Percentiles rank a stretch among this genome's conserved stretches.
Evolutionary conservation across 305 asterid genomes (phyloP).

Genomic region (Lippia alba): DNA sequence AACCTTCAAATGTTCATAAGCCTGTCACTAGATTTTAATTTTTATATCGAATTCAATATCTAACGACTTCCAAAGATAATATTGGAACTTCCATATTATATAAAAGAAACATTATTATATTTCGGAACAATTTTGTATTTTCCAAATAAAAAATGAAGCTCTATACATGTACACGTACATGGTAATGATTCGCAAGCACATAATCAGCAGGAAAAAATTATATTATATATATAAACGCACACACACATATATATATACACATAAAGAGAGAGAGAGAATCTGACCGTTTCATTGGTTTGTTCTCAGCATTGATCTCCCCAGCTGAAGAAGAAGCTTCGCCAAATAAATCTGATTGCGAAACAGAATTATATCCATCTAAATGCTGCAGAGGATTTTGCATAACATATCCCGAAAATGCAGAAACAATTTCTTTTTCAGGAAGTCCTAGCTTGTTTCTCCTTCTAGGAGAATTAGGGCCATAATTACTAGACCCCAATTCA

Average conservation of each 20-base stretch:
- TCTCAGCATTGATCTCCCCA: slow-evolving; percentile 47
- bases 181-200: neutral
- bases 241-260: too few relatives aligned
- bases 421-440: slow-evolving; percentile 63
- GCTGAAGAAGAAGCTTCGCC: slow-evolving; percentile 43
- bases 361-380: slow-evolving; percentile 45
- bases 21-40: neutral
- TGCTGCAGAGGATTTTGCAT: slow-evolving; percentile 56
- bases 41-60: slow-evolving; percentile 6
- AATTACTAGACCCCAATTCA: slow-evolving; percentile 54
- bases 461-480: slow-evolving; percentile 92
- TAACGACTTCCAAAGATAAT: neutral
- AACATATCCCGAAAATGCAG: slow-evolving; percentile 71
- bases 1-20: slow-evolving; percentile 8
- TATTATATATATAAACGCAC: too few relatives aligned
- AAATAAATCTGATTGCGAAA: slow-evolving; percentile 44
- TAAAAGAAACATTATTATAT: neutral
- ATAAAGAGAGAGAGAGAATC: slow-evolving; percentile 32
- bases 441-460: slow-evolving; percentile 55
- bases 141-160: neutral
- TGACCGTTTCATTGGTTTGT: slow-evolving; percentile 62
- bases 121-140: neutral
- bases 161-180: too few relatives aligned
- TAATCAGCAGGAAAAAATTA: neutral
- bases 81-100: neutral